Evolutionary conservation across 345 rosid genomes (phyloP), one percentile per base, ranked within the genome.

Genomic region (Arabidopsis thaliana): DNA sequence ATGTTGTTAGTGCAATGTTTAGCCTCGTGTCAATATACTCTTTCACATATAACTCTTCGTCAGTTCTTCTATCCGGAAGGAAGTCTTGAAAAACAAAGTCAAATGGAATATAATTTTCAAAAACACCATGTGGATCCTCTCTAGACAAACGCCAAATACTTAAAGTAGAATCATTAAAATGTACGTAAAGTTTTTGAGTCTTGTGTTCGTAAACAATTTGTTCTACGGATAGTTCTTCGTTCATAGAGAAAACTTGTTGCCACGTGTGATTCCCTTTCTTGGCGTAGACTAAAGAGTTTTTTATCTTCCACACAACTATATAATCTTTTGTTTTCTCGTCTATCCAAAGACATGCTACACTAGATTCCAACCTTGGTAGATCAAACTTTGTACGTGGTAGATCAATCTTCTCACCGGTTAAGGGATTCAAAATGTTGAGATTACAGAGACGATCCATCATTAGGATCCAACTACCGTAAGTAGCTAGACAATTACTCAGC

Each of bases 381-480:
- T 28, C 30, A 28, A 5, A 16, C 45, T 22, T 6, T 23, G 22
- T 11, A 40, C 22, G 32, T 40, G 55, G 68, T 64, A 64, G 16
- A n/a, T 5, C 55, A 16, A 64, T 44, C 28, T 3, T 68, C 41
- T 55, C 72, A 41, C 62, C 52, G 12, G 72, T 53, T 12, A 68
- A 55, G 0, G 32, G 53, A 55, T 68, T 68, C 1, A 69, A 11
- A 32, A 69, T 69, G 41, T 69, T 7, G 55, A 69, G 64, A 69
- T 69, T 11, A 25, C 28, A 16, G 20, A 16, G 20, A 16, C 8
- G 12, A 16, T 67, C 11, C 62, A 20, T 11, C 73, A 69, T 69
- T 22, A 69, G 4, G 9, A 38, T 12, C 42, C 42, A 38, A 12
- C 42, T 38, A 2, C 12, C 42, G 9, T 38, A 38, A 9, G 42